phyloP scores from a whole-genome alignment of 2,329 filamentous ascomycete genomes.

The Tothia fuscella region DNA sequence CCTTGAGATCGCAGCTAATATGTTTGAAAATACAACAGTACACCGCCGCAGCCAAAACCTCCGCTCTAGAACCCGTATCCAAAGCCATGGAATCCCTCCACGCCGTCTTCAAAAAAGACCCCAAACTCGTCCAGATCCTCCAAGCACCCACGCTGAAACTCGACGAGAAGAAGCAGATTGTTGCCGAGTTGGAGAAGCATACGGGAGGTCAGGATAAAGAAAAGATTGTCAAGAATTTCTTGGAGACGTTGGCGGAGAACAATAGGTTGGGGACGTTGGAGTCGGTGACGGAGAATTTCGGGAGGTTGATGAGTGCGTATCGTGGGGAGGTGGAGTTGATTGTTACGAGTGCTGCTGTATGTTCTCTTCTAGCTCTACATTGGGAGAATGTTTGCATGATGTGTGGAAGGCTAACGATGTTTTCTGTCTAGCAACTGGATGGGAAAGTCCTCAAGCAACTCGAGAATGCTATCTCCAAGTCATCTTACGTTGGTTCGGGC shows the following conservation, averaged over 20 bases:
- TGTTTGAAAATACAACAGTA: slow-evolving; percentile 58
- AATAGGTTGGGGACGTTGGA: slow-evolving; percentile 79
- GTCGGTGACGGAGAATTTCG: slow-evolving; percentile 79
- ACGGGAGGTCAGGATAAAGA: slow-evolving; percentile 55
- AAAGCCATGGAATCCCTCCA: slow-evolving; percentile 63
- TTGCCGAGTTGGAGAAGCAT: slow-evolving; percentile 79
- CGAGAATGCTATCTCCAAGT: slow-evolving; percentile 81
- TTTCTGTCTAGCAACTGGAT: slow-evolving; percentile 67
- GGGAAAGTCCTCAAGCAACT: slow-evolving; percentile 73
- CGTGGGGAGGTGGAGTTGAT: slow-evolving; percentile 87
- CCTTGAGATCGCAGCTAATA: too few species aligned
- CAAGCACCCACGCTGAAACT: slow-evolving; percentile 64
- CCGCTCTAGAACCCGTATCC: slow-evolving; percentile 72
- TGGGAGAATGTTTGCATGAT: neutral
- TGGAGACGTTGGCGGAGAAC: slow-evolving; percentile 83
- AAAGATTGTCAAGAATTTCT: slow-evolving; percentile 87
- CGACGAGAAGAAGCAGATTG: slow-evolving; percentile 73
- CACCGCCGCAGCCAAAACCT: slow-evolving; percentile 85
- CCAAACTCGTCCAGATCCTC: slow-evolving; percentile 68
- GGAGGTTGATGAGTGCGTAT: slow-evolving; percentile 72
- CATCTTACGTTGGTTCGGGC: slow-evolving; percentile 72
- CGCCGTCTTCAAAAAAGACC: slow-evolving; percentile 65
- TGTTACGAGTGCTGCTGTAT: slow-evolving; percentile 80
- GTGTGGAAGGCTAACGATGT: slow-evolving; percentile 1
- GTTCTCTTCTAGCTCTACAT: slow-evolving; percentile 20